Evolutionary conservation across 257 asterid species (phyloP), one percentile per base, ranked within the genome.

Genomic region (Thymus quinquecostatus): DNA sequence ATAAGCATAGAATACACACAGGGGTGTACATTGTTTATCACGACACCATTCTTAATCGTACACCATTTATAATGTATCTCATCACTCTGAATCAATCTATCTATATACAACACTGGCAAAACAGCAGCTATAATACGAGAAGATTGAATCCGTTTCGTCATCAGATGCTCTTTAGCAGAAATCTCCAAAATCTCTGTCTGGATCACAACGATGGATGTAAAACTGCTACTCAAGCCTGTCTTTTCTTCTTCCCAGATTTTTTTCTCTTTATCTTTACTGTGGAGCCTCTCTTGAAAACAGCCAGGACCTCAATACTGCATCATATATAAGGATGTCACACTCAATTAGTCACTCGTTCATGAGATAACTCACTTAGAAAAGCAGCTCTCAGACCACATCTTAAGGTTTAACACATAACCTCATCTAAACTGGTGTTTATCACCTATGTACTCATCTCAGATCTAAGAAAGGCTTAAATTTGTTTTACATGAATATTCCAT

Each of bases 281-380:
- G 0, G 82, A 40, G 66, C 91, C 86, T 79, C 96, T 89, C 77
- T 81, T 89, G 78, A 93, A 93, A 78, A 93, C 92, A 6, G 96
- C 96, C 72, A 93, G 78, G 78, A 91, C 80, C 91, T 91, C 97
- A 68, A 93, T 84, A 75, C 98, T 91, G 96, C 92, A 86, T 49
- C 71, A 65, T 38, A 65, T 38, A 45, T 51, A 65, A 79, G 65
- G 75, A 70, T 32, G 61, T 54, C 58, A 47, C 10, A 58, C 79
- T 67, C 29, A 44, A 71, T 53, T 67, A 57, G 66, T 33, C 51
- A 61, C 45, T 60, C 12, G 55, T 71, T 45, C 72, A 44, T 50
- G 56, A 48, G 41, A 58, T 38, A 71, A 73, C 29, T 66, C 70
- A 59, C 34, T 6, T 14, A 41, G 21, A 77, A 61, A 60, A 66